Percentiles rank a stretch among this genome's conserved stretches.
These are phyloP conservation scores for Tetrapisispora fleetii DNA, from an alignment of 805 yeast genomes.

Conservation along the genomic window DNA sequence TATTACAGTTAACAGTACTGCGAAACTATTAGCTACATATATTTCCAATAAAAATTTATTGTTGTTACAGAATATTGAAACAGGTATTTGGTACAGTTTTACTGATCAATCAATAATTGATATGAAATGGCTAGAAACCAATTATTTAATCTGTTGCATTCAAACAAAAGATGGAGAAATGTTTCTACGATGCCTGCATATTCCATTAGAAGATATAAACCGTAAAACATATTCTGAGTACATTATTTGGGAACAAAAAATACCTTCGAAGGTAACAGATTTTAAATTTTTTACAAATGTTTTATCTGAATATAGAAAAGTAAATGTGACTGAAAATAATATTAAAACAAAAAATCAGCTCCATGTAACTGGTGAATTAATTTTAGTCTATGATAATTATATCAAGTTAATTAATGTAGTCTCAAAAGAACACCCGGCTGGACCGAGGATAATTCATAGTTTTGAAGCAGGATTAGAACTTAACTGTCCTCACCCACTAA, in stretches of 20 bases:
- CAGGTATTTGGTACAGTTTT: constrained; percentile 24
- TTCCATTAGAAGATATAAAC: constrained; percentile 15
- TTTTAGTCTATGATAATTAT: constrained; percentile 12
- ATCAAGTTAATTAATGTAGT: constrained; percentile 21
- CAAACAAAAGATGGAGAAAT: constrained; percentile 15
- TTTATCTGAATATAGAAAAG: constrained; percentile 10
- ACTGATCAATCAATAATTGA: constrained; percentile 17
- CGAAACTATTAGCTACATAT: constrained; percentile 20
- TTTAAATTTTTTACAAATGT: constrained; percentile 18
- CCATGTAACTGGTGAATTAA: constrained; percentile 25
- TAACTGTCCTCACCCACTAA: constrained; percentile 4
- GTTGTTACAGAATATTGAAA: constrained; percentile 21
- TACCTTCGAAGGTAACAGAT: constrained; percentile 10
- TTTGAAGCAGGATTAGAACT: constrained; percentile 16
- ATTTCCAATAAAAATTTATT: constrained; percentile 26
- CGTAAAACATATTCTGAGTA: constrained; percentile 9
- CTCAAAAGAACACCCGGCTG: constrained; percentile 18
- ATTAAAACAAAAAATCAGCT: constrained; percentile 11
- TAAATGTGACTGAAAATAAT: constrained; percentile 12
- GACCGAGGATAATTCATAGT: constrained; percentile 16
- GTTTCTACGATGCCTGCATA: constrained; percentile 17
- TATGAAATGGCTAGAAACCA: constrained; percentile 26
- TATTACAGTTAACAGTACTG: constrained; percentile 16
- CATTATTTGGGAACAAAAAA: constrained; percentile 21
- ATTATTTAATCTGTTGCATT: constrained; percentile 22